Base-by-base conservation (phyloP, 2,329 filamentous ascomycete species). In the Hypoxylon sp. region DNA sequence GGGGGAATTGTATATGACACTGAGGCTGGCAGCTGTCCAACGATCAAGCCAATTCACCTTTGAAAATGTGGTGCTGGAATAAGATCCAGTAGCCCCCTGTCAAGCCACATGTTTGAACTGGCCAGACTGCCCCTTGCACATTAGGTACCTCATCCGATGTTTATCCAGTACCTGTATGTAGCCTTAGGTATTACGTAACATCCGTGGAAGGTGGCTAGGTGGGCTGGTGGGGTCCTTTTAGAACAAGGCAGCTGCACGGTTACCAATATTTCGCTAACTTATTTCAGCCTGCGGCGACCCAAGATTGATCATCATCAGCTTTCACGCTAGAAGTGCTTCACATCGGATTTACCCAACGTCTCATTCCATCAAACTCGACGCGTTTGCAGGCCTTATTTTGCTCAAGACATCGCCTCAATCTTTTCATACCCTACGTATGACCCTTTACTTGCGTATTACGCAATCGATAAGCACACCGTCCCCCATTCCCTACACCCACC, bases 61-160 rank as follows among this genome's bases (percentile, higher is more conserved):
- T 6, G 55, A 68, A 70, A 70, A 66, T 68, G 65, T 70, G 62
- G 67, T 69, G 62, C 67, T 65, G 47, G 44, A 48, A 27, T 54
- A 24, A 39, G 35, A 42, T 48, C 24, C 52, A 57, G 37, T 29
- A 50, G 31, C 19, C 65, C 68, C 68, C 46, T 61, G 65, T 70
- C 60, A 71, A 71, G 66, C 68, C 68, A 71, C 68, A 71, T 68
- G 61, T 66, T 57, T 65, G 32, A 64, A 54, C 39, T 19, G n/a
- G 37, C 24, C 19, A 48, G 50, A 44, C 15, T 53, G 35, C 42
- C 7, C 6, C 21, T 17, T 10, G 24, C 24, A 27, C 24, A n/a
- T n/a, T n/a, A 27, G 35, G 15, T n/a, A 3, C 17, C 32, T 37
- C 27, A 58, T 27, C 65, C 62, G 61, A 29, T 31, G 29, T 54